Evolutionary conservation across 2,329 filamentous ascomycete genomes (phyloP).

Genomic region (Cryoendolithus antarcticus): DNA sequence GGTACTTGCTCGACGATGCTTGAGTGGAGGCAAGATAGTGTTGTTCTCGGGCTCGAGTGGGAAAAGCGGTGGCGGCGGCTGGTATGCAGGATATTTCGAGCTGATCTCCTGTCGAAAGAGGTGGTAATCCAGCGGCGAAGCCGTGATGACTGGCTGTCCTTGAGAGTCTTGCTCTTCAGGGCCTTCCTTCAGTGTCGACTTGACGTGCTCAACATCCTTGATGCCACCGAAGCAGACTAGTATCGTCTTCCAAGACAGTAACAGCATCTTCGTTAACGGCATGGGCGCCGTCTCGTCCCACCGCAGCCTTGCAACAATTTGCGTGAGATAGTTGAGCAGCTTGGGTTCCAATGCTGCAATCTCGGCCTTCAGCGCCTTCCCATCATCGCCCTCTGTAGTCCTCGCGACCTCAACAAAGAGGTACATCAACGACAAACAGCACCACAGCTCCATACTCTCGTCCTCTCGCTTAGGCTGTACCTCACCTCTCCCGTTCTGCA

Average conservation of each 20-base stretch:
- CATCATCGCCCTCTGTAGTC: slow-evolving; percentile 14
- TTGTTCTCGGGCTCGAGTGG: slow-evolving; percentile 84
- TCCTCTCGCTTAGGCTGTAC: slow-evolving; percentile 15
- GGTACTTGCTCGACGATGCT: slow-evolving; percentile 51
- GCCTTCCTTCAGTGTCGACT: slow-evolving; percentile 54
- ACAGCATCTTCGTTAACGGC: slow-evolving; percentile 41
- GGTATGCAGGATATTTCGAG: slow-evolving; percentile 94
- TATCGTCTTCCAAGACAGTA: slow-evolving; percentile 86
- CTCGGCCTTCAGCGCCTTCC: slow-evolving; percentile 16
- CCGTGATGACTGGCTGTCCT: slow-evolving; percentile 67
- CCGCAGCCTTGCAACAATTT: slow-evolving; percentile 41
- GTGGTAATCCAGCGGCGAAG: slow-evolving; percentile 91
- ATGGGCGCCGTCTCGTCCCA: slow-evolving; percentile 48
- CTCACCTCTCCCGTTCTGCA: slow-evolving; percentile 13
- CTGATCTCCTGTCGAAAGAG: slow-evolving; percentile 92
- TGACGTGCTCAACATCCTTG: slow-evolving; percentile 59
- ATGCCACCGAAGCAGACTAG: slow-evolving; percentile 75
- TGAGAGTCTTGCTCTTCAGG: slow-evolving; percentile 45
- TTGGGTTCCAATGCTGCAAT: slow-evolving; percentile 39
- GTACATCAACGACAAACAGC: slow-evolving; percentile 36
- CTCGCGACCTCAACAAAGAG: slow-evolving; percentile 34
- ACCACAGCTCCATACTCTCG: slow-evolving; percentile 34
- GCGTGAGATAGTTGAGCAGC: slow-evolving; percentile 60
- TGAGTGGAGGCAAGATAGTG: slow-evolving; percentile 74
- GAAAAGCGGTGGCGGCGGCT: slow-evolving; percentile 71